Base-by-base conservation (phyloP, 768 basidiomycete species). In the Suillus paluster region DNA sequence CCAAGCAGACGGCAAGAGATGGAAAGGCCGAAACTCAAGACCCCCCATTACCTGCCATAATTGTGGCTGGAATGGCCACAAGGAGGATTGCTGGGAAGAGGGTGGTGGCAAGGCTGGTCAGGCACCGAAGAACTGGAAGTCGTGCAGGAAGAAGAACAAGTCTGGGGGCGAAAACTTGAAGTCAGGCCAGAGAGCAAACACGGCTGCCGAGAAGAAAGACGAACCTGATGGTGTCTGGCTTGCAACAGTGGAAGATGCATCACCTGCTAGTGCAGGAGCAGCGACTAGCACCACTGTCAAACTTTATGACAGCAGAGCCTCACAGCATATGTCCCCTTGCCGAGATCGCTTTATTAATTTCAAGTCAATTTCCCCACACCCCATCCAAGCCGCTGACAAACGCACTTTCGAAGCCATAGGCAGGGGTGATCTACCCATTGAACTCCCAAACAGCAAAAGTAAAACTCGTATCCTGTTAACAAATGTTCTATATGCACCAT, bases 181-280 rank as follows among this genome's bases (percentile, higher is more conserved):
- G n/a, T n/a, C n/a, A 19, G 60, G 34, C 34, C 34, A 19, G 19
- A 19, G 19, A 42, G 41, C 19, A 17, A 19, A 42, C 34, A 36
- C 34, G 11, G 34, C 34, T 36, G 11, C 7, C 34, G 34, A 36
- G 34, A 21, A 21, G 34, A 52, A 33, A 19, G 17, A 39, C n/a
- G n/a, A 60, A 36, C 59, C 49, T 25, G 48, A 53, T 25, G 38
- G 34, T 10, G 59, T 52, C 2, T 53, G 23, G 59, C 44, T 53
- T 12, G 27, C 23, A 23, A 21, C 44, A 41, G 14, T 74, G 76
- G 38, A 70, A 70, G 21, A 71, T 64, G 10, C 70, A 36, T 36
- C 34, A 36, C 34, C 34, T 10, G 41, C 41, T 19, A 8, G 17
- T 6, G 41, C 41, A 42, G 41, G n/a, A n/a, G n/a, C n/a, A n/a